Conservation (phyloP, 2,329 filamentous ascomycete species). For the Didymellaceae sp. region DNA sequence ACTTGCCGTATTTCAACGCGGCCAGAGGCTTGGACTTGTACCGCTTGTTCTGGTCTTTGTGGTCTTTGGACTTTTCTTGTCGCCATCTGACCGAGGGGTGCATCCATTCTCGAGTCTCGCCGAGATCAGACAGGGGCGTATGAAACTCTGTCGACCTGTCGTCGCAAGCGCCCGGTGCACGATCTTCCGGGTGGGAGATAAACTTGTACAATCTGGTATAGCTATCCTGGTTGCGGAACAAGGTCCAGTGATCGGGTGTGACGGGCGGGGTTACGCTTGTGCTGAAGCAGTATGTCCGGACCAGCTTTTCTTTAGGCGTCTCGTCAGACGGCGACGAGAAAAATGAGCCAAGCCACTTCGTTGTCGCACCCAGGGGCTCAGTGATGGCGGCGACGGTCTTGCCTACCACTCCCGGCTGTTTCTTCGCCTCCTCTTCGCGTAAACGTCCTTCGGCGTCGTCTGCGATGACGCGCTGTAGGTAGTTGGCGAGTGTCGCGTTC, state of each 20-base stretch:
- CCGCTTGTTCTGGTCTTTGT: neutral
- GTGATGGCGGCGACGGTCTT: neutral
- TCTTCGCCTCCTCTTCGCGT: neutral
- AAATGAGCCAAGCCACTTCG: neutral
- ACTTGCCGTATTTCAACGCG: neutral
- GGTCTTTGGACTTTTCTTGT: neutral
- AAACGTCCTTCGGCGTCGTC: neutral
- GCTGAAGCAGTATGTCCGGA: neutral
- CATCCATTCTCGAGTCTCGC: neutral
- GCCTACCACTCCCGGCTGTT: neutral
- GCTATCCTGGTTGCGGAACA: neutral
- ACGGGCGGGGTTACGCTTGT: neutral
- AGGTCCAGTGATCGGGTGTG: neutral
- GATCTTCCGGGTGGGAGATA: neutral
- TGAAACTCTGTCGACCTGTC: neutral
- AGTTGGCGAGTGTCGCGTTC: neutral
- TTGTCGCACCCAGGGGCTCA: neutral
- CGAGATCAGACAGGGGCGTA: neutral
- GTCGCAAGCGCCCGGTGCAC: neutral
- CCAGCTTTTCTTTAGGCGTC: neutral
- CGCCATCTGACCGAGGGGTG: neutral
- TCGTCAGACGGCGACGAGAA: neutral
- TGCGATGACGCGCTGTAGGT: neutral
- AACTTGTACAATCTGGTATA: neutral
- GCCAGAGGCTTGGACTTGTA: neutral